Evolutionary conservation across 2,329 filamentous ascomycete species (phyloP).

Genomic region (Curvularia eragrostidis): DNA sequence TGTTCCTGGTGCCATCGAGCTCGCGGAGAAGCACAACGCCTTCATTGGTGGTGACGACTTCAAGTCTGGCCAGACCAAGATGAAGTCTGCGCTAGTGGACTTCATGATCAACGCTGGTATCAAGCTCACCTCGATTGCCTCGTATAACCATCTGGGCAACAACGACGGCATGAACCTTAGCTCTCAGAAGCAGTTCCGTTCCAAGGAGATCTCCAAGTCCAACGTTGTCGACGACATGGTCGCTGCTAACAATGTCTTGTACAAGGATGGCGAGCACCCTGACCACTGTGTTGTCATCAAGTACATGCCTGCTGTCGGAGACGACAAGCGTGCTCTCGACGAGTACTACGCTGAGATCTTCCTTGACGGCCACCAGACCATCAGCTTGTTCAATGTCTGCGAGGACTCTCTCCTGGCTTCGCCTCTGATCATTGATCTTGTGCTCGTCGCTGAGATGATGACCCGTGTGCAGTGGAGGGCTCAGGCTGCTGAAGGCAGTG

Average conservation of each 20-base stretch:
- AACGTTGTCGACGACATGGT: conserved; percentile 99
- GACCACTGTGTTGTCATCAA: conserved; percentile 99
- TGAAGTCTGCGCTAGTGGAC: conserved; percentile 98
- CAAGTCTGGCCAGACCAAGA: conserved; percentile 99
- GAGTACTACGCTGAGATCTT: conserved; percentile 99
- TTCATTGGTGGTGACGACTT: conserved; percentile 99
- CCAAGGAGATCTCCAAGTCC: conserved; percentile 99
- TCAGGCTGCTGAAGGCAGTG: conserved; percentile 57
- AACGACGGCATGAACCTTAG: conserved; percentile 99
- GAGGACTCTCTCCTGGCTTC: conserved; percentile 97
- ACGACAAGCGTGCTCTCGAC: conserved; percentile 98
- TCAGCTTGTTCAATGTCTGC: conserved; percentile 98
- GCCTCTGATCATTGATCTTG: conserved; percentile 95
- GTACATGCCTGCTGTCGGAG: conserved; percentile 98
- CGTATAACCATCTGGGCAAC: conserved; percentile 99
- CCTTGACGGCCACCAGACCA: conserved; percentile 97
- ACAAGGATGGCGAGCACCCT: conserved; percentile 90
- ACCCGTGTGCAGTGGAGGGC: conserved; percentile 93
- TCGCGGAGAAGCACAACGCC: conserved; percentile 83
- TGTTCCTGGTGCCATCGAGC: conserved; percentile 86
- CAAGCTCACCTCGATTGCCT: conserved; percentile 97
- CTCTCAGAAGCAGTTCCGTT: conserved; percentile 97
- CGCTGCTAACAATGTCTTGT: conserved; percentile 88
- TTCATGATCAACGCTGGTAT: conserved; percentile 99
- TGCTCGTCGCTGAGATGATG: conserved; percentile 95